Percentiles rank a stretch among this genome's conserved stretches.
Conservation (phyloP, 176 grass and related monocot genomes). For the Triticum timopheevii region DNA sequence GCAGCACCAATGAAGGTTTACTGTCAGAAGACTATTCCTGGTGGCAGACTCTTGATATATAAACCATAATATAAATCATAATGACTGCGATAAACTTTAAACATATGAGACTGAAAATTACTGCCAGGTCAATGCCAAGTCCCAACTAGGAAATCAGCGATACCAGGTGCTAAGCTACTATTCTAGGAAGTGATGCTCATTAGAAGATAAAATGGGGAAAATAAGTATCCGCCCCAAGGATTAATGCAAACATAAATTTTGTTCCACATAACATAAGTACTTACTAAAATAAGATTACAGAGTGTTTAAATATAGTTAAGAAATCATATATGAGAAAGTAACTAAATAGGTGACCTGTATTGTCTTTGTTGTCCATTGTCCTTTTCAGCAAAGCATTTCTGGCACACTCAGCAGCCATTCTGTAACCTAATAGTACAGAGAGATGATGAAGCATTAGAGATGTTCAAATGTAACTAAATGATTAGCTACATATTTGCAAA, state of each 20-base stretch:
- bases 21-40: background rate
- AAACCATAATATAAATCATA: background rate
- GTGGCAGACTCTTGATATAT: background rate
- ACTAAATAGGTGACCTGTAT: slow-evolving; percentile 55
- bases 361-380: slow-evolving; percentile 85
- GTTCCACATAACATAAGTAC: background rate
- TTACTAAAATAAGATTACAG: background rate
- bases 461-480: background rate
- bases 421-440: slow-evolving; percentile 55
- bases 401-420: slow-evolving; percentile 94
- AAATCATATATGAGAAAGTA: background rate
- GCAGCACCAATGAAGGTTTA: slow-evolving; percentile 25
- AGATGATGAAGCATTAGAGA: slow-evolving; percentile 1
- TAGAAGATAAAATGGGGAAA: background rate
- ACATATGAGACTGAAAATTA: background rate
- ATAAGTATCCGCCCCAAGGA: background rate
- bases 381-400: slow-evolving; percentile 69
- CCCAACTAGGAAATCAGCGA: background rate
- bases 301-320: background rate
- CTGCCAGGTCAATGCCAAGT: background rate
- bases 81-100: background rate
- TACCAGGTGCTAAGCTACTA: background rate
- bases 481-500: background rate
- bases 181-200: background rate
- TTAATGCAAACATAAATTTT: background rate